Evolutionary conservation across 2,329 filamentous ascomycete genomes (phyloP).

Genomic region (Penicillium sp.): DNA sequence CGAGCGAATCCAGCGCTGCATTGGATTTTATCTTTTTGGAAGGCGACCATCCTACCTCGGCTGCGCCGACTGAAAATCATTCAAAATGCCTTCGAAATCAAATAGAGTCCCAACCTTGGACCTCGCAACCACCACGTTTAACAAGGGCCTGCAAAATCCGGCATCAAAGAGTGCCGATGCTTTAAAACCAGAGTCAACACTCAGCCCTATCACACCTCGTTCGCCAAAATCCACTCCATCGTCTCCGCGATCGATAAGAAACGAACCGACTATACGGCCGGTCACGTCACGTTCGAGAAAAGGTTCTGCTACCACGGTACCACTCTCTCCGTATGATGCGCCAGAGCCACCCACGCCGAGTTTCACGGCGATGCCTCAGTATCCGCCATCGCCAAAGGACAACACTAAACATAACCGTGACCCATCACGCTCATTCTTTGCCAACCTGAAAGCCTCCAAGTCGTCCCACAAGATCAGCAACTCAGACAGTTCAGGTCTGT

Average conservation of each 20-base stretch:
- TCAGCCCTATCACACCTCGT: conserved; percentile 33
- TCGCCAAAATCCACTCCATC: conserved; percentile 36
- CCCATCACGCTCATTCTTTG: conserved; percentile 44
- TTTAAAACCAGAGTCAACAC: conserved; percentile 30
- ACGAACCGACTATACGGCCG: conserved; percentile 38
- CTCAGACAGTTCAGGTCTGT: conserved; percentile 38
- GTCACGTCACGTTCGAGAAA: conserved; percentile 34
- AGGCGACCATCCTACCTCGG: neutral
- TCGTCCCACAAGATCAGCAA: conserved; percentile 40
- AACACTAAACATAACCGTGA: conserved; percentile 41
- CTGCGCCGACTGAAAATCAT: neutral
- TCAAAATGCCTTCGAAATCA: conserved; percentile 35
- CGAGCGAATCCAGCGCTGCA: neutral
- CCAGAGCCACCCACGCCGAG: conserved; percentile 36
- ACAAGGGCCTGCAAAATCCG: conserved; percentile 26
- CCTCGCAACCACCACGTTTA: conserved; percentile 30
- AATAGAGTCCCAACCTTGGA: conserved; percentile 36
- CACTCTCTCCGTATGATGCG: conserved; percentile 25
- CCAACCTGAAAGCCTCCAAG: conserved; percentile 45
- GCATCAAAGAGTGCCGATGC: conserved; percentile 32
- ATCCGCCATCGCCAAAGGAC: conserved; percentile 41
- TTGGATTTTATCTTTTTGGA: neutral
- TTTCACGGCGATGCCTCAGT: conserved; percentile 44
- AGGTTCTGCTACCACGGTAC: conserved; percentile 26
- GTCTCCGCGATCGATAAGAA: conserved; percentile 29